Conservation (phyloP, 2,329 filamentous ascomycete genomes). For the Didymella sp. region DNA sequence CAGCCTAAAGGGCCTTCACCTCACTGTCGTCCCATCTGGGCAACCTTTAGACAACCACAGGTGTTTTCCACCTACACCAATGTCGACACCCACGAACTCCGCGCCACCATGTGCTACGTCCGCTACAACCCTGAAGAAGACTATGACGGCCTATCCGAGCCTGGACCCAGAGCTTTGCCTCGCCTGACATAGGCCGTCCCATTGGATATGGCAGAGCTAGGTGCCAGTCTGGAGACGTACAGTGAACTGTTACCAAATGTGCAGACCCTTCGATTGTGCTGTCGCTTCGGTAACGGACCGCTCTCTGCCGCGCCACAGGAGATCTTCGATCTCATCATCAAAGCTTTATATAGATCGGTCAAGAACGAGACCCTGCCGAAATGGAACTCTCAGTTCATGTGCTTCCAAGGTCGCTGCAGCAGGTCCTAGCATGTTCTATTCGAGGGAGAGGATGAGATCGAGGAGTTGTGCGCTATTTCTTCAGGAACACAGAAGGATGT, state of each 20-base stretch:
- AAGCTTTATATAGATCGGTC: background rate
- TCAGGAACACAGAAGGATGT: background rate
- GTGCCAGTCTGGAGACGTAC: constrained; percentile 18
- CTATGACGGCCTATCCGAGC: background rate
- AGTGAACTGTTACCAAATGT: background rate
- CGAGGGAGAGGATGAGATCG: background rate
- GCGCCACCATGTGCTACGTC: constrained; percentile 5
- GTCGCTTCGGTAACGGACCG: constrained; percentile 9
- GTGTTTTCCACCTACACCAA: too few relatives aligned
- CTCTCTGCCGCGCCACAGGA: constrained; percentile 16
- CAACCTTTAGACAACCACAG: too few relatives aligned
- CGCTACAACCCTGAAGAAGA: background rate
- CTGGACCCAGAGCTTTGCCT: background rate
- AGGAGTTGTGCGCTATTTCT: background rate
- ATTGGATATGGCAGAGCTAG: constrained; percentile 12
- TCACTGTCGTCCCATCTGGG: too few relatives aligned
- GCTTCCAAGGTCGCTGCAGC: constrained; percentile 6
- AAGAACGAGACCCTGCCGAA: too few relatives aligned
- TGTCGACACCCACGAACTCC: too few relatives aligned
- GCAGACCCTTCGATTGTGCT: constrained; percentile 12
- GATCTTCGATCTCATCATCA: constrained; percentile 5
- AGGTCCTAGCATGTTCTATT: background rate
- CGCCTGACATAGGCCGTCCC: constrained; percentile 9
- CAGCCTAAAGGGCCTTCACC: background rate
- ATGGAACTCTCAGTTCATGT: background rate